These are phyloP conservation scores for Dictyophora rubrovolvata DNA, from an alignment of 768 basidiomycete genomes.

Conservation along the genomic window DNA sequence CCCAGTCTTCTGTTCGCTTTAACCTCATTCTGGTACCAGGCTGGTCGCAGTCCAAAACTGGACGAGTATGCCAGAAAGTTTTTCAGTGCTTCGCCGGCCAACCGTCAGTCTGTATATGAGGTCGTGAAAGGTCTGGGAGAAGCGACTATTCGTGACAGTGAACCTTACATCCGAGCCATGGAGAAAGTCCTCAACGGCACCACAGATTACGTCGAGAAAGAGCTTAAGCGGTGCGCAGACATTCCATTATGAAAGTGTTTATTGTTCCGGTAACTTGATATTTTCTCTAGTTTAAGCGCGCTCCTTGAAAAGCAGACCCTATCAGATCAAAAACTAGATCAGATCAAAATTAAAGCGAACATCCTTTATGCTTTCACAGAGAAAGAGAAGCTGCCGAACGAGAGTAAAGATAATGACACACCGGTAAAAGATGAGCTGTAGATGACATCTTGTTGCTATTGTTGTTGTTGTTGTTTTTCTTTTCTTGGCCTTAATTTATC, in stretches of 20 bases:
- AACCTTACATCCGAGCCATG: constrained; percentile 81
- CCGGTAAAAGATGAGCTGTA: background rate
- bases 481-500: too few relatives aligned
- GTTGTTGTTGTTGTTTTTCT: too few relatives aligned
- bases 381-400: constrained; percentile 16
- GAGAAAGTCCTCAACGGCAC: constrained; percentile 67
- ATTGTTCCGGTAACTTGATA: background rate
- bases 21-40: constrained; percentile 34
- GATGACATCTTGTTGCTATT: background rate
- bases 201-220: constrained; percentile 76
- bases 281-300: constrained; percentile 45
- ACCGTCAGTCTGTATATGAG: constrained; percentile 51
- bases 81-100: constrained; percentile 46
- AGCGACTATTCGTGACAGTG: constrained; percentile 37
- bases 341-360: constrained; percentile 88
- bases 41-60: constrained; percentile 69
- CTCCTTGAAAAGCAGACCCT: constrained; percentile 76
- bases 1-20: background rate
- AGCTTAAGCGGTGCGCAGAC: constrained; percentile 61
- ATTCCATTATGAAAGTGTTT: background rate
- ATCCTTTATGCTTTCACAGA: constrained; percentile 56
- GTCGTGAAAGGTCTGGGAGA: constrained; percentile 42
- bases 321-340: constrained; percentile 73
- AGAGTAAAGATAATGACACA: background rate
- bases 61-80: constrained; percentile 73